Base-by-base conservation (phyloP, 305 asterid genomes). In the Fraxinus platypoda region DNA sequence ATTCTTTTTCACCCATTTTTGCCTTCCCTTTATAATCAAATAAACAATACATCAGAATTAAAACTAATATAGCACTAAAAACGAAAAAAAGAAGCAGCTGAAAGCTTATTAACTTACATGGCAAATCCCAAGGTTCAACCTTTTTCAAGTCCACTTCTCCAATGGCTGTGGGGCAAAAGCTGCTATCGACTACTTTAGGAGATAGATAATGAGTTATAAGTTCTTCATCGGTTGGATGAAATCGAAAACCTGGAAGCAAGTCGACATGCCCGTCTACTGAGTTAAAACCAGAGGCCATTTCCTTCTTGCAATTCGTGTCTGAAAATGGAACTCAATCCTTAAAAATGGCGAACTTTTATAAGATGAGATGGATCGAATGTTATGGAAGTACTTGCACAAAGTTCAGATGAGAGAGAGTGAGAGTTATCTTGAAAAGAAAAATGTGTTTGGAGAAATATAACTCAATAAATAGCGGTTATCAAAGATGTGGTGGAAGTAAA, bases 61-160 rank as follows among this genome's bases (percentile, higher is more conserved):
- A 8, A 1, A 83, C 13, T 17, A 54, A 64, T 57, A 8, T 0
- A 8, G 23, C 5, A 77, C 8, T 1, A 5, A 23, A 57, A 9
- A 1, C 0, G 3, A 23, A 9, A 49, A 38, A 31, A 0, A 21
- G 28, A 46, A 49, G 1, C 5, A 34, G 5, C 11, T 1, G 49
- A 25, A 2, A n/a, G 5, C 0, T 78, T 73, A 11, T 7, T 5
- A 21, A 86, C 93, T 88, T 86, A 95, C 99, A 90, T 79, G 99
- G 99, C 84, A 95, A 91, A 78, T 95, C 98, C 99, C 99, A 95
- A 30, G 99, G 99, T 78, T 95, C 99, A 62, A 95, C 98, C 87
- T 87, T 90, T 87, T 95, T 94, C 64, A 95, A 86, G 85, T 95
- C 98, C 33, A 94, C 99, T 28, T 94, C 98, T 1, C 98, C 98